phyloP scores from a whole-genome alignment of 345 rosid genomes.

The Brassica carinata region DNA sequence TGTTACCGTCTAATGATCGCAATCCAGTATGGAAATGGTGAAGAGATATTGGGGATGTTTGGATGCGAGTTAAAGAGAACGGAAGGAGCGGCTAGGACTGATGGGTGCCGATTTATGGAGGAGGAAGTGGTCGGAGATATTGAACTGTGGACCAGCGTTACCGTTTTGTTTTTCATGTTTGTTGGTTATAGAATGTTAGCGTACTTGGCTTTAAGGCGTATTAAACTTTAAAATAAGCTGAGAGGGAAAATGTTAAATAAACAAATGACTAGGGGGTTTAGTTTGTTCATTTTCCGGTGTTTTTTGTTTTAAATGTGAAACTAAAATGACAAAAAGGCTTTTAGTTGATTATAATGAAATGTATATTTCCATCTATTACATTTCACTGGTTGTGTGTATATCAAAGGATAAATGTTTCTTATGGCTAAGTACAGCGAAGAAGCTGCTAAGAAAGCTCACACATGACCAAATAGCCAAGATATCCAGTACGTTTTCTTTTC shows the following conservation, averaged over 20 bases:
- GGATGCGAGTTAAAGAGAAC: slow-evolving; percentile 45
- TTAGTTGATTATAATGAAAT: slow-evolving; percentile 22
- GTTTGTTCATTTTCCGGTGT: not conserved
- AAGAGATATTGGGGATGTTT: slow-evolving; percentile 44
- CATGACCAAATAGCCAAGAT: slow-evolving; percentile 69
- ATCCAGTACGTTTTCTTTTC: slow-evolving; percentile 49
- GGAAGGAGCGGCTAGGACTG: slow-evolving; percentile 6
- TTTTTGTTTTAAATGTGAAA: slow-evolving; percentile 13
- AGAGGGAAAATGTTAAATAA: slow-evolving; percentile 30
- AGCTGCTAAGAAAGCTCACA: slow-evolving; percentile 80
- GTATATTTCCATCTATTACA: not conserved
- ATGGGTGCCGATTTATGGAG: slow-evolving; percentile 59
- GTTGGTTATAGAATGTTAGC: slow-evolving; percentile 81
- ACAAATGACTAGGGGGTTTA: slow-evolving; percentile 10
- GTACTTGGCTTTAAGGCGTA: slow-evolving; percentile 72
- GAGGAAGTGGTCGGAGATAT: slow-evolving; percentile 72
- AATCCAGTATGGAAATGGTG: slow-evolving; percentile 62
- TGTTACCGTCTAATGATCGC: slow-evolving; percentile 62
- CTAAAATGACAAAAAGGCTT: slow-evolving; percentile 13
- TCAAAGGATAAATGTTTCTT: not conserved
- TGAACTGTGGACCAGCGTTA: slow-evolving; percentile 48
- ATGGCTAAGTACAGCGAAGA: slow-evolving; percentile 51
- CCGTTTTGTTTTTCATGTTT: slow-evolving; percentile 64
- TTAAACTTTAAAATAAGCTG: slow-evolving; percentile 33
- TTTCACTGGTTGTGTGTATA: not conserved